Percentiles rank a stretch among this genome's conserved stretches.
phyloP scores from a whole-genome alignment of 805 yeast species.

The Nakazawaea wyomingensis region DNA sequence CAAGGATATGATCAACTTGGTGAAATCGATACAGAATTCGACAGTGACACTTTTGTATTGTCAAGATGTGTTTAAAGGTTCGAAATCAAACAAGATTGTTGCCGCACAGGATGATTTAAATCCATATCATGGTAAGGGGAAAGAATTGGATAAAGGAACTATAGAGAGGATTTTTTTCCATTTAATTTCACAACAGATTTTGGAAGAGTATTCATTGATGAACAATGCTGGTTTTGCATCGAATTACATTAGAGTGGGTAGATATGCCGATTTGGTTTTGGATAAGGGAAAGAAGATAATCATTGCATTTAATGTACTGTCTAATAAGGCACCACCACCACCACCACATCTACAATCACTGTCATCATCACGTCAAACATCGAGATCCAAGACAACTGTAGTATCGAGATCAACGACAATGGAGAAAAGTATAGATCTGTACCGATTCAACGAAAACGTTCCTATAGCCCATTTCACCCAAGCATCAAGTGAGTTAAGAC shows the following conservation, averaged over 20 bases:
- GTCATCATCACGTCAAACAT: conserved; percentile 16
- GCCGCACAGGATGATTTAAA: conserved; percentile 56
- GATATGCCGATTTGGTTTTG: conserved; percentile 45
- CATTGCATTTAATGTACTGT: conserved; percentile 42
- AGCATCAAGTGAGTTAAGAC: conserved; percentile 14
- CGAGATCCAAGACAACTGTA: background rate
- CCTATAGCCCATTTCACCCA: conserved; percentile 20
- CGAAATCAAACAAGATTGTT: conserved; percentile 55
- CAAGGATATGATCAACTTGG: conserved; percentile 51
- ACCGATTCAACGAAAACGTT: conserved; percentile 16
- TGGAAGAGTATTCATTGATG: conserved; percentile 68
- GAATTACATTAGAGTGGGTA: conserved; percentile 65
- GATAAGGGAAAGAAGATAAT: conserved; percentile 38
- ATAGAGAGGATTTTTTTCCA: conserved; percentile 81
- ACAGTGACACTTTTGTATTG: conserved; percentile 75
- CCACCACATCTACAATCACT: conserved; percentile 5
- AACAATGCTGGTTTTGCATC: conserved; percentile 77
- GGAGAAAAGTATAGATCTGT: conserved; percentile 15
- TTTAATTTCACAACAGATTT: conserved; percentile 56
- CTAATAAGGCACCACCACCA: conserved; percentile 16
- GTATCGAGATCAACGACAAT: conserved; percentile 3
- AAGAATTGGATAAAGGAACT: conserved; percentile 55
- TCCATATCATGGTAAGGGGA: conserved; percentile 70
- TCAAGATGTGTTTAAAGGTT: conserved; percentile 79
- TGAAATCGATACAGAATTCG: conserved; percentile 46